A percentile compares a stretch with the other conserved stretches of the same genome.
These are phyloP conservation scores for Botrytis sinoallii DNA, from an alignment of 2,329 filamentous ascomycete species.

Conservation along the genomic window DNA sequence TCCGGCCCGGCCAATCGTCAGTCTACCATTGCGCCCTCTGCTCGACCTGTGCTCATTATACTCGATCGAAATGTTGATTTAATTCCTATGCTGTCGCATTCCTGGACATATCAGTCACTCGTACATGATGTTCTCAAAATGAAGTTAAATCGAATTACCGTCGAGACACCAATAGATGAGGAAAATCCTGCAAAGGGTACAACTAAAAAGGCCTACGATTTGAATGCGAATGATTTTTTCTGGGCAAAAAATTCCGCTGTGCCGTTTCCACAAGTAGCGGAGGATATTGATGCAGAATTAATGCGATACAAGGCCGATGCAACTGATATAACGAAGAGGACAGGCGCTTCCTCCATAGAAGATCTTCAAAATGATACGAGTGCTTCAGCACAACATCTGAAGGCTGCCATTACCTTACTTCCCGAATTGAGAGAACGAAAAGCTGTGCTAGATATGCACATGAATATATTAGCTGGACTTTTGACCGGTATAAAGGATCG, in stretches of 20 bases:
- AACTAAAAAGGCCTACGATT: constrained; percentile 86
- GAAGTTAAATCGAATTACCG: constrained; percentile 89
- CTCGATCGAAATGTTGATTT: constrained; percentile 94
- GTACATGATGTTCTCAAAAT: constrained; percentile 75
- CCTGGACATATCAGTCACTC: constrained; percentile 83
- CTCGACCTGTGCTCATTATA: constrained; percentile 85
- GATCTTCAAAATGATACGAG: constrained; percentile 87
- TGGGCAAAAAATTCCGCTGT: constrained; percentile 89
- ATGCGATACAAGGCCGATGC: constrained; percentile 95
- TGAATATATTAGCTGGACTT: constrained; percentile 88
- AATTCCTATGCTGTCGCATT: constrained; percentile 98
- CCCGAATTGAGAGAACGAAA: constrained; percentile 93
- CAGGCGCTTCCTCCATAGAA: constrained; percentile 86
- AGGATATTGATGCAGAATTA: constrained; percentile 91
- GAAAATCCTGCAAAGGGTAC: constrained; percentile 68
- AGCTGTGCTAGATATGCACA: constrained; percentile 93
- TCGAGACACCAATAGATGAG: constrained; percentile 80
- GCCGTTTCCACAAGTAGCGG: constrained; percentile 92
- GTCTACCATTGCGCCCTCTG: constrained; percentile 59
- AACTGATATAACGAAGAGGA: constrained; percentile 90
- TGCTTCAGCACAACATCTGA: constrained; percentile 88
- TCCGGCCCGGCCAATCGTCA: constrained; percentile 59
- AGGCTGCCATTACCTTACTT: constrained; percentile 88
- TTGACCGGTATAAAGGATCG: constrained; percentile 83
- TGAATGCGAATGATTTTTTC: constrained; percentile 90